Percentiles rank a stretch among this genome's conserved stretches.
These are phyloP conservation scores for Tricladium varicosporioides DNA, from an alignment of 2,329 filamentous ascomycete genomes.

Conservation along the genomic window DNA sequence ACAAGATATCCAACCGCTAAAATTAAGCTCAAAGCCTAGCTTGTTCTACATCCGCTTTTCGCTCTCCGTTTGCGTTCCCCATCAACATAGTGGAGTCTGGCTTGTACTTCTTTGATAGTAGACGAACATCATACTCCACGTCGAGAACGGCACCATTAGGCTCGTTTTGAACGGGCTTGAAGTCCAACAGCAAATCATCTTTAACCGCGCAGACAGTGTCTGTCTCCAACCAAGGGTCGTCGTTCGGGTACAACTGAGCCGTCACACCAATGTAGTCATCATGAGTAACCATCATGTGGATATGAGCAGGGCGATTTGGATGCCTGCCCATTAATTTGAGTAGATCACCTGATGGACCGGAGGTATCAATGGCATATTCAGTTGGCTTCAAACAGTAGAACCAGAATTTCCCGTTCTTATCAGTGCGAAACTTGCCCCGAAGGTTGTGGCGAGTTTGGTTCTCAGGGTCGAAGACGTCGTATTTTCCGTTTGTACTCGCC, in stretches of 20 bases:
- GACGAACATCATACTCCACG: no score
- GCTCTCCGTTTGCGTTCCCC: no score
- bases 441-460: slow-evolving; percentile 60
- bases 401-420: slow-evolving; percentile 53
- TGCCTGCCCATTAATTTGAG: slow-evolving; percentile 54
- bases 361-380: slow-evolving; percentile 37
- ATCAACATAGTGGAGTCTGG: no score
- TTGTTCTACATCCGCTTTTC: no score
- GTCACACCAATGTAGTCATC: slow-evolving; percentile 66
- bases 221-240: slow-evolving; percentile 57
- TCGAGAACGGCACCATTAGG: slow-evolving; percentile 21
- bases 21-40: no score
- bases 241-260: slow-evolving; percentile 73
- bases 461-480: slow-evolving; percentile 60
- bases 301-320: slow-evolving; percentile 56
- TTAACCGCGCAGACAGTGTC: slow-evolving; percentile 48
- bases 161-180: slow-evolving; percentile 25
- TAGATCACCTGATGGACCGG: slow-evolving; percentile 53
- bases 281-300: slow-evolving; percentile 54
- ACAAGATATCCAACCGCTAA: no score
- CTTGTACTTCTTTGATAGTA: no score
- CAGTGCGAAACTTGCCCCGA: slow-evolving; percentile 58
- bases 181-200: slow-evolving; percentile 7
- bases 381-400: slow-evolving; percentile 50
- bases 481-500: slow-evolving; percentile 55